Conservation (phyloP, 306 rosid species). For the Acmispon strigosus region DNA sequence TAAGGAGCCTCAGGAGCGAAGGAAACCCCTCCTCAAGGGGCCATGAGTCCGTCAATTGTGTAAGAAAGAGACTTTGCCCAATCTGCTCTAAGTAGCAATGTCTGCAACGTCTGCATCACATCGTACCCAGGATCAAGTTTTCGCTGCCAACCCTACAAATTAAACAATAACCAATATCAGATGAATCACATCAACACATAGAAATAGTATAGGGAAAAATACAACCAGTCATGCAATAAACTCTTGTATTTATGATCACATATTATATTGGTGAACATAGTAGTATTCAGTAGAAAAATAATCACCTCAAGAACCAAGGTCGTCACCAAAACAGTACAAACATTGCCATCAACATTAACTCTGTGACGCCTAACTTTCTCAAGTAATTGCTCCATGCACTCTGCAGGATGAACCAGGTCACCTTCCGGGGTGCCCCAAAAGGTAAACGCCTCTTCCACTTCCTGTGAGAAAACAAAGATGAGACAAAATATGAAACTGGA, state of each 20-base stretch:
- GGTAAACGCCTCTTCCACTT: slow-evolving; percentile 66
- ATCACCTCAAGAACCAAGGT: slow-evolving; percentile 91
- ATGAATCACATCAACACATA: not conserved
- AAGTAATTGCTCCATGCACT: slow-evolving; percentile 94
- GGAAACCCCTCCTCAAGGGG: slow-evolving; percentile 50
- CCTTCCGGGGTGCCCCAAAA: slow-evolving; percentile 99
- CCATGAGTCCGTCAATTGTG: slow-evolving; percentile 98
- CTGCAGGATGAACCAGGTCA: slow-evolving; percentile 93
- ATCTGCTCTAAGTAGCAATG: slow-evolving; percentile 83
- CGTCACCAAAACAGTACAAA: slow-evolving; percentile 95
- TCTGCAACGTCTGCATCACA: slow-evolving; percentile 93
- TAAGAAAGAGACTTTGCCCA: slow-evolving; percentile 93
- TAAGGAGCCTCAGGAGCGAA: slow-evolving; percentile 23
- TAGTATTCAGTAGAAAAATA: not conserved
- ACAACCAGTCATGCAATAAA: not conserved
- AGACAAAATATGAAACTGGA: not conserved
- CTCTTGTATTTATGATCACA: not conserved
- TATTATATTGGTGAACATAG: not conserved
- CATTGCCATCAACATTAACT: slow-evolving; percentile 96
- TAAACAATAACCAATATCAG: slow-evolving; percentile 15
- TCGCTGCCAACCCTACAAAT: slow-evolving; percentile 91
- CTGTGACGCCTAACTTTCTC: slow-evolving; percentile 95
- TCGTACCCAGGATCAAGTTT: slow-evolving; percentile 89
- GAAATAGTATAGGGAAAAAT: not conserved
- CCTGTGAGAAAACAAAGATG: slow-evolving; percentile 45